Evolutionary conservation across 768 basidiomycete species (phyloP).

Genomic region (Candolleomyces efflorescens): DNA sequence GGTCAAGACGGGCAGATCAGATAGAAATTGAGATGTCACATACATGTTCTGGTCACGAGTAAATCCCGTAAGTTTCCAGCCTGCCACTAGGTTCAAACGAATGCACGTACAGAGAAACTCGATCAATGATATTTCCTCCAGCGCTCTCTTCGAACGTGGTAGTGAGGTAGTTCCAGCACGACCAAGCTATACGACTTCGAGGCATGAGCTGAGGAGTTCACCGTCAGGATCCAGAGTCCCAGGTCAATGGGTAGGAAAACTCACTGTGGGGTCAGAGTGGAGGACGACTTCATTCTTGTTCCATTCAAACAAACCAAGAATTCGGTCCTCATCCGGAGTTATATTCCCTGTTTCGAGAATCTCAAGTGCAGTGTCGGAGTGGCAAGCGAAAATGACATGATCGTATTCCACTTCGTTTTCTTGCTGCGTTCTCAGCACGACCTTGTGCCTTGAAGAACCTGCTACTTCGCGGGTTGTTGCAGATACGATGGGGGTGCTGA

Average conservation of each 20-base stretch:
- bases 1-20: neutral
- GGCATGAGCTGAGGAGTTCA: conserved; percentile 58
- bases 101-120: conserved; percentile 62
- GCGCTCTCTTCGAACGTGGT: conserved; percentile 9
- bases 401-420: conserved; percentile 51
- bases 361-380: conserved; percentile 58
- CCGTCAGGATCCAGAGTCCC: neutral
- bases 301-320: conserved; percentile 61
- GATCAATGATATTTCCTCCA: conserved; percentile 48
- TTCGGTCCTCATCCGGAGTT: conserved; percentile 47
- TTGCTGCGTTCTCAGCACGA: conserved; percentile 42
- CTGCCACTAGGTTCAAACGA: no score
- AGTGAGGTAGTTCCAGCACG: conserved; percentile 69
- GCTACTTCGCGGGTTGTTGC: conserved; percentile 28
- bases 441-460: conserved; percentile 16
- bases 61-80: neutral
- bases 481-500: conserved; percentile 52
- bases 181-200: conserved; percentile 54
- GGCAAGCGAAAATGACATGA: conserved; percentile 70
- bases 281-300: conserved; percentile 63
- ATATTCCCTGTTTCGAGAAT: conserved; percentile 48
- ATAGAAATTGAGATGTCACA: neutral
- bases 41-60: conserved; percentile 50
- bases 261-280: conserved; percentile 58
- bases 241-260: conserved; percentile 14